phyloP scores from a whole-genome alignment of 2,329 filamentous ascomycete species.

The Phoma sp. region DNA sequence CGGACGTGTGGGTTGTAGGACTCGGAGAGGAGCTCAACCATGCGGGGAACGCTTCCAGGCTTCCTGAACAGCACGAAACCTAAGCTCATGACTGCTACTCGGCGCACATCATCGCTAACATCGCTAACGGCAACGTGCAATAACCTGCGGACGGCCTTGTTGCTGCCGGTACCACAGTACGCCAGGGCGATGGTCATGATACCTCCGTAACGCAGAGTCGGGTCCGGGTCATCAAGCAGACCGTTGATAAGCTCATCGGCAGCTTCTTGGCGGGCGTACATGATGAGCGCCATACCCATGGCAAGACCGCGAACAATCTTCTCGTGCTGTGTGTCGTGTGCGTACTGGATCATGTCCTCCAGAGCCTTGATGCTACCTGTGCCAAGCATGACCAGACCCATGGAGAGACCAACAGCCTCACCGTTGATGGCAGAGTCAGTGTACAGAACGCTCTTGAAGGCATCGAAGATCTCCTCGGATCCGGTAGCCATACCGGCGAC shows the following conservation, averaged over 20 bases:
- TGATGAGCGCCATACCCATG: conserved; percentile 96
- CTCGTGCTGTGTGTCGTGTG: conserved; percentile 97
- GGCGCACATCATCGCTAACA: conserved; percentile 95
- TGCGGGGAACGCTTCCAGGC: conserved; percentile 93
- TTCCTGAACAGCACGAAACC: conserved; percentile 99
- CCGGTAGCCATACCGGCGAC: conserved; percentile 98
- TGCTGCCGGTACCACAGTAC: conserved; percentile 96
- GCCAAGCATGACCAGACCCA: conserved; percentile 98
- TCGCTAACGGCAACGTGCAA: conserved; percentile 97
- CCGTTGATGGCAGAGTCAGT: conserved; percentile 95
- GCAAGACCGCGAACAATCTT: conserved; percentile 97
- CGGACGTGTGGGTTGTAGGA: conserved; percentile 99
- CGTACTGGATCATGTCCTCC: conserved; percentile 97
- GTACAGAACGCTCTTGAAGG: conserved; percentile 86
- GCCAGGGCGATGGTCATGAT: conserved; percentile 98
- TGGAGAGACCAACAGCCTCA: conserved; percentile 92
- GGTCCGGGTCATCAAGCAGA: conserved; percentile 90
- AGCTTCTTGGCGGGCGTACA: conserved; percentile 94
- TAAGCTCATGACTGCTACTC: conserved; percentile 95
- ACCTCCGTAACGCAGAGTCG: conserved; percentile 92
- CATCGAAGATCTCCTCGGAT: conserved; percentile 87
- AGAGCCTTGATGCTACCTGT: conserved; percentile 94
- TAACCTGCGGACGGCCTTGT: conserved; percentile 96
- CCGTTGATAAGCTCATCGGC: conserved; percentile 95
- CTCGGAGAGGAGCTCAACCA: conserved; percentile 97